Percentiles rank a stretch among this genome's conserved stretches.
phyloP scores from a whole-genome alignment of 306 rosid genomes.

The Cicer bijugum region DNA sequence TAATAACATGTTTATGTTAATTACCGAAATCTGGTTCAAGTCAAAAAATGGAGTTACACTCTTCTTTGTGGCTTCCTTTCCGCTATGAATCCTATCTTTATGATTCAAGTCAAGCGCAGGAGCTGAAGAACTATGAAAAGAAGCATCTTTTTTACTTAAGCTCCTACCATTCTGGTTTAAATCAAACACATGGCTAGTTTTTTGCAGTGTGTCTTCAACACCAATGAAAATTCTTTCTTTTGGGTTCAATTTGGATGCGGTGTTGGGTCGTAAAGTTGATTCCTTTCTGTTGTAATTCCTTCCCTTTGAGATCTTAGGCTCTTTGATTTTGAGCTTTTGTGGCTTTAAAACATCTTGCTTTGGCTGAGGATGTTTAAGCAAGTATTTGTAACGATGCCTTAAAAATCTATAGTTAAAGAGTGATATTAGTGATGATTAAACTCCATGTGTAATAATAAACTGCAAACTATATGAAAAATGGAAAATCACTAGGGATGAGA shows the following conservation, averaged over 20 bases:
- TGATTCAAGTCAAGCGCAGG: slow-evolving; percentile 62
- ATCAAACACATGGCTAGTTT: slow-evolving; percentile 58
- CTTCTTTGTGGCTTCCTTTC: slow-evolving; percentile 67
- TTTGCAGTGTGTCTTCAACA: slow-evolving; percentile 45
- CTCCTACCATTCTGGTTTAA: slow-evolving; percentile 66
- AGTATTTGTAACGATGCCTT: slow-evolving; percentile 66
- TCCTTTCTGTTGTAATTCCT: slow-evolving; percentile 63
- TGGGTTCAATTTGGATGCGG: slow-evolving; percentile 50
- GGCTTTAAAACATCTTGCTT: slow-evolving; percentile 48
- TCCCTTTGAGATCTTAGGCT: slow-evolving; percentile 49
- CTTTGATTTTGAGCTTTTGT: slow-evolving; percentile 53
- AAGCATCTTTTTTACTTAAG: slow-evolving; percentile 53
- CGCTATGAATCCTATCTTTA: slow-evolving; percentile 62
- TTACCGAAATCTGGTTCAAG: slow-evolving; percentile 97
- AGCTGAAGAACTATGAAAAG: slow-evolving; percentile 46
- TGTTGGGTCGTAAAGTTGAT: slow-evolving; percentile 40
- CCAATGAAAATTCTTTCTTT: slow-evolving; percentile 58
- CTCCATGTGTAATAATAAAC: not conserved
- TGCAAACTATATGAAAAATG: slow-evolving; percentile 6
- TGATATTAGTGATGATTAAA: slow-evolving; percentile 5
- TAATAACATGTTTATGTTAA: not conserved
- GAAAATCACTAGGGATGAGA: not conserved
- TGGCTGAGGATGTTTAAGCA: slow-evolving; percentile 56
- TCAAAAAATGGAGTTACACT: slow-evolving; percentile 66
- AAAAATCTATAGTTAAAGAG: slow-evolving; percentile 64